Base-by-base conservation (phyloP, 1,284 basidiomycete genomes). In the Vanrija sp. region DNA sequence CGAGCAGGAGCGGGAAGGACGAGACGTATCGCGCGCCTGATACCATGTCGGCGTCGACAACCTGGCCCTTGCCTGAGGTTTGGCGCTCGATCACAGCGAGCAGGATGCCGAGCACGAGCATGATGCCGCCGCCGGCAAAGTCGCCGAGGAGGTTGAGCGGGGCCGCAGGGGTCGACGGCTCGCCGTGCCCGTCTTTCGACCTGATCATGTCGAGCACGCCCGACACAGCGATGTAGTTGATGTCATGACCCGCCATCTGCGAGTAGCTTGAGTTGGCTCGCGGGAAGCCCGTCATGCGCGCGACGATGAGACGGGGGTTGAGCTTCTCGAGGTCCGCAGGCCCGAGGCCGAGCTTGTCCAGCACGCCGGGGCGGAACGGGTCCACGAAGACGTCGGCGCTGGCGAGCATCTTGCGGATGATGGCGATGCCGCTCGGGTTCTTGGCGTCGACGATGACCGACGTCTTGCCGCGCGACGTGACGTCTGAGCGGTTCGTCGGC, bases 1-100 rank as follows among this genome's bases (percentile, higher is more conserved):
- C 19, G 45, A 45, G 38, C 43, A 43, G 18, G 9, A 44, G 49
- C 8, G 59, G 59, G 45, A 61, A 53, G n/a, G 40, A 45, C 12
- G 59, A 38, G 28, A 61, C 38, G 53, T 61, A 58, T 1, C 55
- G 23, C 16, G 55, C 53, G 9, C 59, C 59, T 3, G 50, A 42
- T 38, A 61, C 59, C 59, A 61, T 61, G 59, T 61, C 43, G 39
- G 59, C 28, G 23, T 52, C 48, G 29, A 61, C 59, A 34, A 58
- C 55, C 53, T 61, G 59, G 34, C 59, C 59, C 59, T 58, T 57
- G 19, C 53, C 55, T 0, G 42, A 46, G 5, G n/a, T n/a, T 6
- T 25, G 19, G n/a, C 59, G 50, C 34, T 49, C 54, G 25, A 57
- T 25, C 12, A 61, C 40, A 4, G 59, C 59, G 12, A 61, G 48